Evolutionary conservation across 2,329 filamentous ascomycete genomes (phyloP), one percentile per base, ranked within the genome.

Genomic region (Mariannaea elegans): DNA sequence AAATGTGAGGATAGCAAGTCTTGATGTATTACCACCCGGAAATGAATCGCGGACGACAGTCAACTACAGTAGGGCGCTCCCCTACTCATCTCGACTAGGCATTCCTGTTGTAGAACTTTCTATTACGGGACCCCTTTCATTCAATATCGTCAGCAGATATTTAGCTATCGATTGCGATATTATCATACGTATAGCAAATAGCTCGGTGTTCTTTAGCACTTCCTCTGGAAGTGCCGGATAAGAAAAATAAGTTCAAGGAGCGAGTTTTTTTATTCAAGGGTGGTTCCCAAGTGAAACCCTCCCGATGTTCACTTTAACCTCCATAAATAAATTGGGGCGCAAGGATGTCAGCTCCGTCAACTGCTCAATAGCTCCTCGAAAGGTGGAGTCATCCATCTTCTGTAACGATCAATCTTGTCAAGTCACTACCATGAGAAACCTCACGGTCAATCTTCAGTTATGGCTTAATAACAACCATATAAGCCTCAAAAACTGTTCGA

Each of bases 331-430:
- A 31, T 12, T 19, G 13, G 27, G 10, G 7, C 27, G 16, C 2
- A 12, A 34, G 5, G 39, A 44, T 24, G 50, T 53, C 21, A 55
- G 41, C 42, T 34, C 36, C 12, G 14, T 55, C 9, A 47, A 55
- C 32, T 55, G 51, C 14, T 46, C 42, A 19, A 21, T 55, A 16
- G 51, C 32, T 9, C 51, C 51, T 31, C 31, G 21, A 24, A 21
- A 55, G 12, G 51, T 55, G 9, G 51, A 55, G 31, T 55, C 50
- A 24, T 45, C 39, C 10, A 13, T 53, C 13, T 29, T 39, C n/a
- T 55, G 51, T 21, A 39, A 2, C 19, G 51, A 55, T n/a, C 31
- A 55, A 16, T 38, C 51, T 2, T 51, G 48, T 10, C 48, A 21
- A 14, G 36, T 39, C 9, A 39, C 34, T 2, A 3, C 36, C 14